These are phyloP conservation scores for Mycena sanguinolenta DNA, from an alignment of 768 basidiomycete genomes.

Conservation along the genomic window DNA sequence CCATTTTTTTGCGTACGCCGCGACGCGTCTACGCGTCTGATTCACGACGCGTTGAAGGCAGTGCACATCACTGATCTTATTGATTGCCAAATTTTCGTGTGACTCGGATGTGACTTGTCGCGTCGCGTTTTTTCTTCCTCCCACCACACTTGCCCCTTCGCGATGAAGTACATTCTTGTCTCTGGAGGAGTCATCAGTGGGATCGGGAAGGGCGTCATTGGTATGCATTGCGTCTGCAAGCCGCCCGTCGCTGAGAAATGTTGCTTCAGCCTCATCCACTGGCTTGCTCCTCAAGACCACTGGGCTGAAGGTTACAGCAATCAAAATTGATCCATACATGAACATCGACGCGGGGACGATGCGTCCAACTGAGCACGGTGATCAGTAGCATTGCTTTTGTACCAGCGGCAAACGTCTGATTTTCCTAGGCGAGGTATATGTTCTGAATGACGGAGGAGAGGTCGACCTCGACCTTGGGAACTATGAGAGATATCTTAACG, in stretches of 20 bases:
- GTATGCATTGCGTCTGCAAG: conserved; percentile 61
- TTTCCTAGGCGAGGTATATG: conserved; percentile 92
- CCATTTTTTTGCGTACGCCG: no score
- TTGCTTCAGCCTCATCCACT: conserved; percentile 88
- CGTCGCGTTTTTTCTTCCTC: conserved; percentile 19
- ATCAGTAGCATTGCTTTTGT: conserved; percentile 41
- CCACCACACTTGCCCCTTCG: conserved; percentile 12
- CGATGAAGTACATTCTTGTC: conserved; percentile 96
- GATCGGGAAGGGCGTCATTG: conserved; percentile 99
- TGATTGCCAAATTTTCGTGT: conserved; percentile 26
- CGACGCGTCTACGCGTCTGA: no score
- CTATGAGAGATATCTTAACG: conserved; percentile 97
- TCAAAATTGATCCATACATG: conserved; percentile 99
- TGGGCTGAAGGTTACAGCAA: conserved; percentile 96
- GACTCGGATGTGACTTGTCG: conserved; percentile 34
- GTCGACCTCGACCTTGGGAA: conserved; percentile 98
- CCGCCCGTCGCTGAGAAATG: conserved; percentile 32
- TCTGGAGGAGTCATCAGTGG: conserved; percentile 98
- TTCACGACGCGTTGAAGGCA: no score
- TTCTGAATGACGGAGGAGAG: conserved; percentile 97
- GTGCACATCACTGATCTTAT: no score
- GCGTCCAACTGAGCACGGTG: conserved; percentile 98
- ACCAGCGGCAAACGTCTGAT: conserved; percentile 14
- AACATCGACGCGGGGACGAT: conserved; percentile 99
- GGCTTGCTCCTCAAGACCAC: conserved; percentile 95